Base-by-base conservation (phyloP, 2,329 filamentous ascomycete species). In the Davidsoniella eucalypti region DNA sequence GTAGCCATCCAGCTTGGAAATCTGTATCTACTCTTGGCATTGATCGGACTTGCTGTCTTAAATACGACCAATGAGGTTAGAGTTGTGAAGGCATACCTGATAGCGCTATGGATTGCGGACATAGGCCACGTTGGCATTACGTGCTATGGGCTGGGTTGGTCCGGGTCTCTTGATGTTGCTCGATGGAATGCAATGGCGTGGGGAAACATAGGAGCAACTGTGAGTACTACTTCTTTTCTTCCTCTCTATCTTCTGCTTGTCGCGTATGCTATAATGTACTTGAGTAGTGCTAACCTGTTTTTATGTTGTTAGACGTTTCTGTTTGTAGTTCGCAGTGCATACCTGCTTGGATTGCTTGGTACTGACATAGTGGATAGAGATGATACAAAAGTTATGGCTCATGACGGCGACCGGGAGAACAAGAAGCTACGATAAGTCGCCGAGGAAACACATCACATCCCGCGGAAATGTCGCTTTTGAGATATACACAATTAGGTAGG, bases 151-250 rank as follows among this genome's bases (percentile, higher is more conserved):
- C 67, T 86, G 55, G 81, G 78, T 7, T 67, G 67, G 59, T 68
- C 73, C 8, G 65, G 64, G 33, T 69, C 75, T 44, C 54, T 73
- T 42, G 70, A 76, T 56, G 63, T 81, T 9, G 63, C 58, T 4
- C 64, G 62, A 18, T 87, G 82, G 82, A 86, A 84, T 60, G 66
- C 72, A 33, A 73, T 82, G 67, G 73, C 78, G n/a, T 84, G 78
- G 76, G 83, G 82, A 2, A 87, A 87, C 58, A 69, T 87, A 54
- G 79, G 72, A 6, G 69, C 72, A 46, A 85, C 82, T 23, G 73
- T 78, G 57, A 64, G 72, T 61, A 18, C 18, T 18, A 18, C 18
- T 26, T 46, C 44, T 25, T n/a, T 25, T 29, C n/a, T 26, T 40
- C 2, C 10, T 38, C 17, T 23, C 21, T 23, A 23, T 23, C 40